Evolutionary conservation across 129 eudicot genomes (phyloP), one percentile per base, ranked within the genome.

Genomic region (Lactuca sativa): DNA sequence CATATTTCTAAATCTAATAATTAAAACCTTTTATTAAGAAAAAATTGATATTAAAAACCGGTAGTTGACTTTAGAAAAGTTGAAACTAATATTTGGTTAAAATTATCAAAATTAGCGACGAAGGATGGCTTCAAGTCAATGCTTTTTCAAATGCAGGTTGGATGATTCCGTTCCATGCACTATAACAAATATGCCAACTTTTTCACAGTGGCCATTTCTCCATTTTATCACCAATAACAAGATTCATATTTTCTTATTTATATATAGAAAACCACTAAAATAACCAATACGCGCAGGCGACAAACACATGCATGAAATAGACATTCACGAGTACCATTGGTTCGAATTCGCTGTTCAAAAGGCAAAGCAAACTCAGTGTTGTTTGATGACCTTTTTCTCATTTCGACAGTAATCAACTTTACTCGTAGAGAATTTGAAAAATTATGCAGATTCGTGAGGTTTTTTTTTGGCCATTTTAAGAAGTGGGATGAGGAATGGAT

Each of bases 401-500:
- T 66, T 66, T 66, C 32, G 32, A 66, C 32, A 66, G 58, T 51
- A 47, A 66, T 66, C 25, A 33, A 67, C 66, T 71, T 59, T 71
- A 71, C 47, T 21, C 61, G 3, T 16, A 59, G 44, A 71, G 67
- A 70, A 70, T 56, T 17, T 56, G 56, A 56, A 57, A 14, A 41
- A 56, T 56, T 57, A 44, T 59, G 58, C 67, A 9, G 75, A 71
- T 59, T 71, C 75, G 9, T 11, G 56, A 71, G 67, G 21, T 14
- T 47, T 59, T 41, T 41, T 47, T 59, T 71, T 58, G 75, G 75
- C 59, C 75, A 58, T 59, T 71, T 71, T 59, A 71, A 59, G 67
- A 71, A 71, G 76, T 71, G 76, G 76, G 18, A 59, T 59, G 67
- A 71, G 67, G 76, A 59, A 70, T 70, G 57, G 66, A 65, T 49